These are phyloP conservation scores for Sporothrix protearum DNA, from an alignment of 2,329 filamentous ascomycete genomes.

Conservation along the genomic window DNA sequence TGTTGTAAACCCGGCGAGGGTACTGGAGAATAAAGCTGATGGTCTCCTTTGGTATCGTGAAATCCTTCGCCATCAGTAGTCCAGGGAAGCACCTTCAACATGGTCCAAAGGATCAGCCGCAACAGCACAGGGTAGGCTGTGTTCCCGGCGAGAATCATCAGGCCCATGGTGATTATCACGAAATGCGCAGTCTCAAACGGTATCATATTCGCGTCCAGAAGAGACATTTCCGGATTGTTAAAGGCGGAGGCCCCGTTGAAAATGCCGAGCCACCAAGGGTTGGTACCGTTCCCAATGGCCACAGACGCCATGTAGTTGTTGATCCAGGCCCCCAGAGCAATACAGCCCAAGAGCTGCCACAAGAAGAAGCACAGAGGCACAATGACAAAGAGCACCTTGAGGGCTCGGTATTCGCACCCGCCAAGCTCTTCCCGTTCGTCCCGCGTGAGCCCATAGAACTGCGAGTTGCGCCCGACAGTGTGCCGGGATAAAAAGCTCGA, in stretches of 20 bases:
- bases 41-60: conserved; percentile 47
- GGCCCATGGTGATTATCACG: conserved; percentile 51
- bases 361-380: conserved; percentile 59
- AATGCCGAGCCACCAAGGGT: conserved; percentile 65
- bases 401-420: conserved; percentile 61
- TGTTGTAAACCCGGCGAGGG: conserved; percentile 58
- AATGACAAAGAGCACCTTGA: conserved; percentile 55
- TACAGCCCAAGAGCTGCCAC: conserved; percentile 56
- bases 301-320: conserved; percentile 47
- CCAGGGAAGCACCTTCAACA: conserved; percentile 42
- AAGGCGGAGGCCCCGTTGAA: conserved; percentile 67
- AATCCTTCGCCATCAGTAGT: conserved; percentile 40
- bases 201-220: conserved; percentile 63
- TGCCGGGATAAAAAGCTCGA: conserved; percentile 37
- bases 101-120: conserved; percentile 55
- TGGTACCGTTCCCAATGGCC: conserved; percentile 54
- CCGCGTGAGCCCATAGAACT: conserved; percentile 51
- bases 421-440: conserved; percentile 57
- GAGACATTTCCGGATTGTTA: conserved; percentile 68
- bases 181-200: conserved; percentile 55
- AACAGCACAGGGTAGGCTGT: conserved; percentile 64
- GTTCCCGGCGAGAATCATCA: conserved; percentile 61
- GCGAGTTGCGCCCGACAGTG: conserved; percentile 49
- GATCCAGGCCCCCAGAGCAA: conserved; percentile 62
- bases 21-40: conserved; percentile 54